A percentile compares a stretch with the other conserved stretches of the same genome.
Conservation (phyloP, 176 grass and related monocot species). For the Carex parvula region DNA sequence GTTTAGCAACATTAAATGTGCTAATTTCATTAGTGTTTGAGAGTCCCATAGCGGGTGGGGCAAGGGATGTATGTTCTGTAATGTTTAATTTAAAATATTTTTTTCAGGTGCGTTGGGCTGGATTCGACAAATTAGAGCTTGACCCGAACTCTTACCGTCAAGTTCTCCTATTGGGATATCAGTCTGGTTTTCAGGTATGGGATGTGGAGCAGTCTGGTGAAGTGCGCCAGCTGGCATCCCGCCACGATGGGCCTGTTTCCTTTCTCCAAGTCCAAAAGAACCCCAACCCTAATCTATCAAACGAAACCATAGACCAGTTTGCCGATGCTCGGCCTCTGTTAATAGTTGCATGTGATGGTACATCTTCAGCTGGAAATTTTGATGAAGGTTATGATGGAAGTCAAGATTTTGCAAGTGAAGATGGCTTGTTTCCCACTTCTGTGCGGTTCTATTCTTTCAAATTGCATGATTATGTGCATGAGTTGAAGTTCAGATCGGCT, state of each 20-base stretch:
- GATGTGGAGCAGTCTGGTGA: conserved; percentile 91
- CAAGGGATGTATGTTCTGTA: neutral
- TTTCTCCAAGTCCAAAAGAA: conserved; percentile 95
- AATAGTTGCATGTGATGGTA: conserved; percentile 54
- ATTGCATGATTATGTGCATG: conserved; percentile 68
- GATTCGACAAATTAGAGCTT: conserved; percentile 79
- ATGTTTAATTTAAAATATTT: conserved; percentile 13
- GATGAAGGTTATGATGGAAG: conserved; percentile 40
- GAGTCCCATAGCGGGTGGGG: too few species aligned
- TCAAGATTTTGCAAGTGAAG: conserved; percentile 34
- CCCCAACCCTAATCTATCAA: conserved; percentile 53
- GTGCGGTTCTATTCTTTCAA: conserved; percentile 87
- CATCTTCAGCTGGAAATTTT: conserved; percentile 45
- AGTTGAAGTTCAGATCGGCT: conserved; percentile 67
- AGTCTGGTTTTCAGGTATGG: conserved; percentile 96
- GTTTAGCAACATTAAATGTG: conserved; percentile 3
- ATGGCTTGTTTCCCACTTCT: conserved; percentile 35
- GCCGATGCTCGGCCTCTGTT: conserved; percentile 67
- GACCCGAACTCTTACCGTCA: conserved; percentile 40
- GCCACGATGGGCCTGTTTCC: conserved; percentile 60
- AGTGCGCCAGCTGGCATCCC: conserved; percentile 80
- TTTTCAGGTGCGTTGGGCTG: conserved; percentile 85
- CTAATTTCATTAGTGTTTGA: neutral
- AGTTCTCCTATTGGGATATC: conserved; percentile 73
- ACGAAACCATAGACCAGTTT: conserved; percentile 52